phyloP scores from a whole-genome alignment of 208 protist genomes.

The Tritrichomonas foetus region DNA sequence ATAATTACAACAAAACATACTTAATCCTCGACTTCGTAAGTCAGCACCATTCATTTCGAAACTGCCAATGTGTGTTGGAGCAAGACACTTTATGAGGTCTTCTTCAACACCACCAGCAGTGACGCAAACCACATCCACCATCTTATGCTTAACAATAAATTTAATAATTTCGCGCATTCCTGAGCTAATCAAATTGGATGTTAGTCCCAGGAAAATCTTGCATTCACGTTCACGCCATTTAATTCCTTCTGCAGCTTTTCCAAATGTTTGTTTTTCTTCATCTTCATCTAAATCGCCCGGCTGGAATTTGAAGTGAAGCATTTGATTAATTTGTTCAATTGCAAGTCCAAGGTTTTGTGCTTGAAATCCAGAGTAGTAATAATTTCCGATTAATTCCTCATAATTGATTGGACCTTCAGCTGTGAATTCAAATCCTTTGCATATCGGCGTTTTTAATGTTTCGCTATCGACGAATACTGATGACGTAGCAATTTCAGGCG shows the following conservation, averaged over 20 bases:
- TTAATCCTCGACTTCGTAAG: conserved; percentile 62
- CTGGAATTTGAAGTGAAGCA: conserved; percentile 26
- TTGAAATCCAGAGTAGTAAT: conserved; percentile 14
- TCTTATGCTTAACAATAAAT: conserved; percentile 82
- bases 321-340: conserved; percentile 40
- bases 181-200: conserved; percentile 97
- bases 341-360: conserved; percentile 17
- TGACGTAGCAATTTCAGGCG: background rate
- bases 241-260: background rate
- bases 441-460: background rate
- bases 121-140: conserved; percentile 85
- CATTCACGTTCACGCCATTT: conserved; percentile 14
- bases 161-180: conserved; percentile 93
- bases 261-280: background rate
- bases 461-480: conserved; percentile 16
- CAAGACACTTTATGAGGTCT: conserved; percentile 99
- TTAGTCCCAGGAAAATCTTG: conserved; percentile 97
- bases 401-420: background rate
- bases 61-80: conserved; percentile 79
- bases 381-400: background rate
- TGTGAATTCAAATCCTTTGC: background rate
- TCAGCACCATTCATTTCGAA: conserved; percentile 79
- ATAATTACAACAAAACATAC: too few relatives aligned
- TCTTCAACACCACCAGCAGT: conserved; percentile 98
- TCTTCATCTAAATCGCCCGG: background rate